Conservation (phyloP, 129 eudicot genomes). For the Centella asiatica region DNA sequence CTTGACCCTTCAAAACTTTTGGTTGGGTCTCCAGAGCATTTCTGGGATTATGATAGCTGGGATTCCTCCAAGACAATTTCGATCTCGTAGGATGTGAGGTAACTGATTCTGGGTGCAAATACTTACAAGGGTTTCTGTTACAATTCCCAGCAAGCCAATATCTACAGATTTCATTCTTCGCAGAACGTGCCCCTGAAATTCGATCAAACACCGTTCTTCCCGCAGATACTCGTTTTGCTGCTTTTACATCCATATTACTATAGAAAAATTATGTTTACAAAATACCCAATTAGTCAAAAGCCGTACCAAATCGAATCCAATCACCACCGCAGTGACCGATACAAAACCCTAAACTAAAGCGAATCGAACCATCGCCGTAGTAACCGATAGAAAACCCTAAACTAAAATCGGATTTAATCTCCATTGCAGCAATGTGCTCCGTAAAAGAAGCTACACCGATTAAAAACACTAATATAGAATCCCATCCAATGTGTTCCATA, state of each 20-base stretch:
- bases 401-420: too few species aligned
- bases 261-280: not conserved
- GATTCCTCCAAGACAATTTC: not conserved
- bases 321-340: not conserved
- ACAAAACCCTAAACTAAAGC: not conserved
- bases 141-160: slow-evolving; percentile 62
- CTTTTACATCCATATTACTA: not conserved
- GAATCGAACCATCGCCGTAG: not conserved
- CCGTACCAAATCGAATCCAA: not conserved
- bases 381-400: not conserved
- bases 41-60: not conserved
- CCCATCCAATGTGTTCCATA: too few species aligned
- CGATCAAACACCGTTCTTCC: not conserved
- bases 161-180: slow-evolving; percentile 26
- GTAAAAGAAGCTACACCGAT: not conserved
- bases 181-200: not conserved
- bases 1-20: too few species aligned
- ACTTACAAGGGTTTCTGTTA: slow-evolving; percentile 42
- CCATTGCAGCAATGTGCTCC: not conserved
- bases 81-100: not conserved
- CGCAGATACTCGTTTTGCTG: not conserved
- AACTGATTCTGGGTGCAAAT: slow-evolving; percentile 25
- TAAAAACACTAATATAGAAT: not conserved
- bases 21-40: not conserved
- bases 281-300: not conserved